These are phyloP conservation scores for Phytophthora megakarya DNA, from an alignment of 352 stramenopile genomes.

Conservation along the genomic window DNA sequence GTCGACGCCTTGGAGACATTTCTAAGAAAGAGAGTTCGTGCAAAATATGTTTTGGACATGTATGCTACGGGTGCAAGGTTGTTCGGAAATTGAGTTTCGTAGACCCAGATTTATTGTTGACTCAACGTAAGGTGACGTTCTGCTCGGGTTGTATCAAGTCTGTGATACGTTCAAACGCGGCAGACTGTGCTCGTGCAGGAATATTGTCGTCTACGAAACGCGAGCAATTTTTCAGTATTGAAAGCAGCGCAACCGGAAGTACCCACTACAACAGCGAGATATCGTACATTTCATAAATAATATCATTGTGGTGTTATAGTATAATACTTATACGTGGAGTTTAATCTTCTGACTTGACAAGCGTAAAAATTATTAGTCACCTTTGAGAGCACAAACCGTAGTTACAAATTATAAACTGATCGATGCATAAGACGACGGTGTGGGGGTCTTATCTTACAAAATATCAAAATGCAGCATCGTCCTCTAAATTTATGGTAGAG, in stretches of 20 bases:
- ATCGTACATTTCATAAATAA: too few relatives aligned
- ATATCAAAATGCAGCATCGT: neutral
- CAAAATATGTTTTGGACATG: constrained; percentile 33
- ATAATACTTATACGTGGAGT: too few relatives aligned
- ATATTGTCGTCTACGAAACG: constrained; percentile 4
- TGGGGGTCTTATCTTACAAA: too few relatives aligned
- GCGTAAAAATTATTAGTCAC: too few relatives aligned
- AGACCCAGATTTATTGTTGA: constrained; percentile 28
- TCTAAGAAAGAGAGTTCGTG: constrained; percentile 14
- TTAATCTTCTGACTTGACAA: too few relatives aligned
- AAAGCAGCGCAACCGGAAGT: too few relatives aligned
- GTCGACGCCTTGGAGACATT: constrained; percentile 23
- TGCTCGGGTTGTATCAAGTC: constrained; percentile 30
- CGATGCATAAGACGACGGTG: too few relatives aligned
- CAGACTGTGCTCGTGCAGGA: constrained; percentile 7
- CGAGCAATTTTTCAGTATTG: too few relatives aligned
- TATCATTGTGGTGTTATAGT: too few relatives aligned
- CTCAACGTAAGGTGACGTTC: constrained; percentile 39
- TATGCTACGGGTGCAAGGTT: constrained; percentile 35
- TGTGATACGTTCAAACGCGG: constrained; percentile 15
- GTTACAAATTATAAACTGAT: too few relatives aligned
- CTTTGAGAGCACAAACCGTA: too few relatives aligned
- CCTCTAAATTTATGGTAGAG: neutral
- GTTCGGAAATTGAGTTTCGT: constrained; percentile 41
- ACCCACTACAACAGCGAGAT: too few relatives aligned